Conservation (phyloP, 1,284 basidiomycete genomes). For the Papiliotrema laurentii region DNA sequence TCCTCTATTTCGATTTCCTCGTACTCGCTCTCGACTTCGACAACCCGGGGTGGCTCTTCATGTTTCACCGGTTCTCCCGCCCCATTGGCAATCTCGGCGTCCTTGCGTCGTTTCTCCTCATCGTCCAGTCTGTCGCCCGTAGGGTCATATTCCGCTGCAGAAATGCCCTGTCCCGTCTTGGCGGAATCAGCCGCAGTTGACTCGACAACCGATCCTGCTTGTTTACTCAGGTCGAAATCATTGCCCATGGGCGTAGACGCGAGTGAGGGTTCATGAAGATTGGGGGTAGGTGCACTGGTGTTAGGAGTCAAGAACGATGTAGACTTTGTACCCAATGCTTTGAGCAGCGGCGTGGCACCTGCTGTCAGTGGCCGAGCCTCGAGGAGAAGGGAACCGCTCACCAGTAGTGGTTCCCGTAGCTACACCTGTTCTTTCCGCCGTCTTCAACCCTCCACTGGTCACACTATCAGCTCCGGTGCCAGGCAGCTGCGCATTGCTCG, state of each 20-base stretch:
- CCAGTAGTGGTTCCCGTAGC: constrained; percentile 18
- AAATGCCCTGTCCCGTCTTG: constrained; percentile 51
- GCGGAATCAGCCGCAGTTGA: constrained; percentile 1
- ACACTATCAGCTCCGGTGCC: constrained; percentile 37
- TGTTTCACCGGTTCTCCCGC: constrained; percentile 44
- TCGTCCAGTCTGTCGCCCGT: constrained; percentile 77
- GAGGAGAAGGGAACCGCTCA: constrained; percentile 10
- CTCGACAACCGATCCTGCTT: constrained; percentile 12
- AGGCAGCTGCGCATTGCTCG: neutral
- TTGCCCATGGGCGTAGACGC: constrained; percentile 34
- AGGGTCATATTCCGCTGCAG: constrained; percentile 90
- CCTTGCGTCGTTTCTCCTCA: constrained; percentile 58
- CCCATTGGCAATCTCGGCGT: constrained; percentile 46
- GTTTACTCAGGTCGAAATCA: constrained; percentile 40
- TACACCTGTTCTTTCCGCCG: constrained; percentile 14
- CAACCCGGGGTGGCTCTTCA: constrained; percentile 28
- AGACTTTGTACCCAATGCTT: constrained; percentile 27
- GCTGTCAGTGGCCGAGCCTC: neutral
- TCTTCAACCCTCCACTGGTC: constrained; percentile 29
- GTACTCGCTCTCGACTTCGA: constrained; percentile 46
- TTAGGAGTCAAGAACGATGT: constrained; percentile 10
- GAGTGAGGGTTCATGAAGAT: constrained; percentile 25
- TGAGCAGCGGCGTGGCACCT: constrained; percentile 37
- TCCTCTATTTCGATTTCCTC: constrained; percentile 59
- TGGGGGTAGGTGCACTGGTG: constrained; percentile 25